Conservation (phyloP, 1,284 basidiomycete species). For the Rhizopogon hawkerae region DNA sequence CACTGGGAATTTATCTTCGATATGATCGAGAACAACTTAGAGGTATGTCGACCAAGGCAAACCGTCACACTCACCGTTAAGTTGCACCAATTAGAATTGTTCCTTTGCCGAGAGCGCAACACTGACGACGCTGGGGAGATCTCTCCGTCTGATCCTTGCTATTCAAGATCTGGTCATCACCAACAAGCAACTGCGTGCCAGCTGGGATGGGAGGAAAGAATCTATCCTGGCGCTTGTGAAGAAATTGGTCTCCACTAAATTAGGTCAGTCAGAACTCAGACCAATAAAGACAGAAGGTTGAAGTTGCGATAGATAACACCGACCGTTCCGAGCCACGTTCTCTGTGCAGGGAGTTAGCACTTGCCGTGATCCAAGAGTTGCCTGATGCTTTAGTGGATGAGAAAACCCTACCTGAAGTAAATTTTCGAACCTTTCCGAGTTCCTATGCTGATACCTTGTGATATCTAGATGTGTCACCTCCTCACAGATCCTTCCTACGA, state of each 20-base stretch:
- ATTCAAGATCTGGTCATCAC: constrained; percentile 65
- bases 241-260: constrained; percentile 44
- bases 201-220: constrained; percentile 58
- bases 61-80: neutral
- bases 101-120: constrained; percentile 53
- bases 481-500: constrained; percentile 56
- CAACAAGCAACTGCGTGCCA: constrained; percentile 66
- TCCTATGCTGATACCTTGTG: neutral
- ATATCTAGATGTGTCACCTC: constrained; percentile 63
- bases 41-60: constrained; percentile 41
- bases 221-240: constrained; percentile 49
- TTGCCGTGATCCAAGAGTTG: constrained; percentile 61
- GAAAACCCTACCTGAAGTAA: constrained; percentile 55
- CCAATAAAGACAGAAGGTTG: constrained; percentile 8
- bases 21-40: constrained; percentile 79
- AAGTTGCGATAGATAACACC: constrained; percentile 26
- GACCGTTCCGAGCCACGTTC: constrained; percentile 51
- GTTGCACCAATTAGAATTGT: constrained; percentile 38
- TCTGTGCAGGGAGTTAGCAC: constrained; percentile 55
- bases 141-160: constrained; percentile 59
- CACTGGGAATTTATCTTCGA: constrained; percentile 96
- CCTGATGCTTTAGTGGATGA: constrained; percentile 58
- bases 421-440: constrained; percentile 10
- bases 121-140: constrained; percentile 59
- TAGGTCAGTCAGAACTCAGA: neutral